Conservation (phyloP, 2,329 filamentous ascomycete species). For the Aspergillus tamarii region DNA sequence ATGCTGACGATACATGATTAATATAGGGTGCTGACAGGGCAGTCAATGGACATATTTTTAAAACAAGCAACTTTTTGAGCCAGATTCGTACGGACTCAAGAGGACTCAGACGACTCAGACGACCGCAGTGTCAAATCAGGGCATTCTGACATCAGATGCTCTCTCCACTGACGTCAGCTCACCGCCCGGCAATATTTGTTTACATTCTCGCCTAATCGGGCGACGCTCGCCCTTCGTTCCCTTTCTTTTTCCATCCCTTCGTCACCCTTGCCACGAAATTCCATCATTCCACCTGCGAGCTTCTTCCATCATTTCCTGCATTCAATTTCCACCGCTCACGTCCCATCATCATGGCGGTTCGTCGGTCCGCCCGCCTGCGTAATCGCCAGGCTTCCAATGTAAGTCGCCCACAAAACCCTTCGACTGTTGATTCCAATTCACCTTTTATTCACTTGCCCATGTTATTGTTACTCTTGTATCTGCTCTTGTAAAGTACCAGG, state of each 20-base stretch:
- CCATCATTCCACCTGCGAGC: not conserved
- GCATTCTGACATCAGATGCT: not conserved
- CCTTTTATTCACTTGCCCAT: constrained; percentile 13
- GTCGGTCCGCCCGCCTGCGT: constrained; percentile 46
- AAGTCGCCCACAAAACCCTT: constrained; percentile 11
- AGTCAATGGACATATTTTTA: no score
- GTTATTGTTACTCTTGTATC: constrained; percentile 1
- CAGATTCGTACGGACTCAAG: no score
- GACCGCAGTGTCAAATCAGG: no score
- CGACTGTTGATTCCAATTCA: no score
- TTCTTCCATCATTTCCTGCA: not conserved
- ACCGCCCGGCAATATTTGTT: constrained; percentile 22
- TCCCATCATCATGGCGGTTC: constrained; percentile 37
- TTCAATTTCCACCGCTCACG: not conserved
- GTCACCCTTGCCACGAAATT: not conserved
- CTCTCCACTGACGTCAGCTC: constrained; percentile 16
- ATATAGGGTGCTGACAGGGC: no score
- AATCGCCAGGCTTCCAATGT: constrained; percentile 40
- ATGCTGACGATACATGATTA: no score
- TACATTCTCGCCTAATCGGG: constrained; percentile 16
- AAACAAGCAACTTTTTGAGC: no score
- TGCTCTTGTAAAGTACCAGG: not conserved
- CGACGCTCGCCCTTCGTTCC: constrained; percentile 24
- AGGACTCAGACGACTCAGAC: no score
- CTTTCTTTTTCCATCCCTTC: constrained; percentile 9